These are phyloP conservation scores for Neurospora tetraspora DNA, from an alignment of 495 filamentous ascomycete genomes.

Conservation along the genomic window DNA sequence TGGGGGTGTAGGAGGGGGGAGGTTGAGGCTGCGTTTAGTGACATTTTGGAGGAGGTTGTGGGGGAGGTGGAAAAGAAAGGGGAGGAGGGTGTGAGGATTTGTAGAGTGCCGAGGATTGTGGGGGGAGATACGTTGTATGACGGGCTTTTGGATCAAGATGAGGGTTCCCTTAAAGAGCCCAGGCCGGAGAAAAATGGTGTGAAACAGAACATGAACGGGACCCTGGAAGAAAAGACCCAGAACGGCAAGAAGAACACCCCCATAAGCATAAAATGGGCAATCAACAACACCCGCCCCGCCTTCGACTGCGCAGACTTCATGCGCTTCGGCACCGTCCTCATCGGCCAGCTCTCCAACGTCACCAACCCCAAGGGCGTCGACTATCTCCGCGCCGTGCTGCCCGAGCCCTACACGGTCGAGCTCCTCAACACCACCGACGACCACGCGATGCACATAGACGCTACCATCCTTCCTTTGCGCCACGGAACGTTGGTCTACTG, in stretches of 20 bases:
- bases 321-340: not conserved
- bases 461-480: not conserved
- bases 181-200: not conserved
- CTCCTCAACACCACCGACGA: not conserved
- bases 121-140: not conserved
- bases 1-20: not conserved
- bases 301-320: slow-evolving; percentile 2
- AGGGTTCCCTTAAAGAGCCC: not conserved
- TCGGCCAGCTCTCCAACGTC: not conserved
- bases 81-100: not conserved
- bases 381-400: not conserved
- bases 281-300: not conserved
- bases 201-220: not conserved
- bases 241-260: not conserved
- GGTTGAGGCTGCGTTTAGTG: not conserved
- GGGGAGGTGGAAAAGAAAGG: not conserved
- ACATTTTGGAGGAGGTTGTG: not conserved
- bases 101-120: not conserved
- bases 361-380: slow-evolving; percentile 1
- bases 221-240: too few species aligned
- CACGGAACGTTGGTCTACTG: not conserved
- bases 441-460: slow-evolving; percentile 2
- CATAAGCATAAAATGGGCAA: not conserved
- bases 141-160: not conserved
- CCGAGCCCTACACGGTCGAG: not conserved